Conservation (phyloP, 1,284 basidiomycete genomes). For the Naganishia liquefaciens region DNA sequence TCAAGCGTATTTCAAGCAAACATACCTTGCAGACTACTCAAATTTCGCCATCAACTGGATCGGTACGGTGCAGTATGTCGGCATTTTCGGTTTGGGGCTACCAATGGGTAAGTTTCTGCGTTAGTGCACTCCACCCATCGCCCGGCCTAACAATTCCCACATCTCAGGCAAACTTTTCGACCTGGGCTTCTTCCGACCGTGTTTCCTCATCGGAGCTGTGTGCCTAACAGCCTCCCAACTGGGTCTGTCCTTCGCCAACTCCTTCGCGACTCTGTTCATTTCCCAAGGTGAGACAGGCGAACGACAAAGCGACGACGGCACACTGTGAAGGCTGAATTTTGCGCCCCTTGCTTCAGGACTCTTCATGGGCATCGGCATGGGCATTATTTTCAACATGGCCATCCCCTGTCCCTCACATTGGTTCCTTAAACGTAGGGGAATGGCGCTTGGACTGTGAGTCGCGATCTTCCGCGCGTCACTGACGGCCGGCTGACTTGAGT, state of each 20-base stretch:
- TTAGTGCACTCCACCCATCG: neutral
- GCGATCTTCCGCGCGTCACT: neutral
- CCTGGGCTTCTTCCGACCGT: conserved; percentile 23
- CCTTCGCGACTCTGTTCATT: conserved; percentile 19
- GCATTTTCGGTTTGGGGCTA: conserved; percentile 24
- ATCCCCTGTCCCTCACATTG: conserved; percentile 24
- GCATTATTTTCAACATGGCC: conserved; percentile 25
- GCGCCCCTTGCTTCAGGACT: neutral
- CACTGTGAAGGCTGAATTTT: neutral
- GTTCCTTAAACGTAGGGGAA: conserved; percentile 20
- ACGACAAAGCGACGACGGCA: neutral
- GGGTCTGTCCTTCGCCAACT: conserved; percentile 20
- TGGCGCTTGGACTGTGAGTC: conserved; percentile 26
- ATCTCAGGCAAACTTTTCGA: conserved; percentile 23
- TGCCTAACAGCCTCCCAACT: conserved; percentile 18
- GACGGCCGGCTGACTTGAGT: neutral
- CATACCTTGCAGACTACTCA: conserved; percentile 14
- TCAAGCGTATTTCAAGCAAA: conserved; percentile 21
- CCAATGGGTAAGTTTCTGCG: conserved; percentile 2
- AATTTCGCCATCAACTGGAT: conserved; percentile 29
- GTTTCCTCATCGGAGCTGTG: conserved; percentile 14
- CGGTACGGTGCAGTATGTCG: conserved; percentile 22
- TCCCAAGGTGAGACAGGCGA: conserved; percentile 7
- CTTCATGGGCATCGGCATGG: conserved; percentile 27
- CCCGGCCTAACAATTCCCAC: neutral